Percentiles rank a stretch among this genome's conserved stretches.
Evolutionary conservation across 768 basidiomycete species (phyloP).

Genomic region (Pleurotus citrinopileatus): DNA sequence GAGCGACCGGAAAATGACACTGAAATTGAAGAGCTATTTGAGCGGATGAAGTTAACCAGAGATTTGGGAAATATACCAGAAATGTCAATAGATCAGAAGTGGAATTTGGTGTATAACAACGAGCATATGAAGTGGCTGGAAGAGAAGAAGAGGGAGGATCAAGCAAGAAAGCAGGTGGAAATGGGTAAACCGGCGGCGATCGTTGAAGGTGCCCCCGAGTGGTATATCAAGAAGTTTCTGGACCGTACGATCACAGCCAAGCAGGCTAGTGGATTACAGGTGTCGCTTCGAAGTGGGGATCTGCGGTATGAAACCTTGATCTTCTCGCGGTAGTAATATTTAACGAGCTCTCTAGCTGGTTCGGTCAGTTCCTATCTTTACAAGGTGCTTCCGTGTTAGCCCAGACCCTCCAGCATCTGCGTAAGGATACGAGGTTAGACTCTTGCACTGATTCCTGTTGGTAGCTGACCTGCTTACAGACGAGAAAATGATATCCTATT

Average conservation of each 20-base stretch:
- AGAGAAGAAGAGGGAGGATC: conserved; percentile 62
- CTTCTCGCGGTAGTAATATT: conserved; percentile 14
- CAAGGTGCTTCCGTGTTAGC: conserved; percentile 86
- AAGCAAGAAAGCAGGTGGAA: conserved; percentile 58
- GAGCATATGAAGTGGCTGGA: conserved; percentile 79
- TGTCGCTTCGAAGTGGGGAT: conserved; percentile 78
- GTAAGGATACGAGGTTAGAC: conserved; percentile 62
- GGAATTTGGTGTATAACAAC: conserved; percentile 84
- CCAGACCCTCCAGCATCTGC: conserved; percentile 70
- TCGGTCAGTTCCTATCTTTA: conserved; percentile 67
- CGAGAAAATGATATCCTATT: conserved; percentile 63
- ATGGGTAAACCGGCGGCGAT: conserved; percentile 50
- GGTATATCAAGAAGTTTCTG: conserved; percentile 90
- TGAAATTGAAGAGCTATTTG: conserved; percentile 80
- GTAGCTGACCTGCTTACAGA: conserved; percentile 26
- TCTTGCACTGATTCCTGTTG: not conserved
- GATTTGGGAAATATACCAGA: conserved; percentile 59
- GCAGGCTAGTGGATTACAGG: conserved; percentile 72
- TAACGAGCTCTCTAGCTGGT: conserved; percentile 57
- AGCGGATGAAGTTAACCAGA: conserved; percentile 69
- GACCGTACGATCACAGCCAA: conserved; percentile 82
- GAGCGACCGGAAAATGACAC: conserved; percentile 73
- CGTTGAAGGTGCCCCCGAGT: conserved; percentile 78
- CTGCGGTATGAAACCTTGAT: conserved; percentile 51
- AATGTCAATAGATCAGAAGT: conserved; percentile 81